Base-by-base conservation (phyloP, 192 early-diverging fungal species). In the Coemansia sp. region DNA sequence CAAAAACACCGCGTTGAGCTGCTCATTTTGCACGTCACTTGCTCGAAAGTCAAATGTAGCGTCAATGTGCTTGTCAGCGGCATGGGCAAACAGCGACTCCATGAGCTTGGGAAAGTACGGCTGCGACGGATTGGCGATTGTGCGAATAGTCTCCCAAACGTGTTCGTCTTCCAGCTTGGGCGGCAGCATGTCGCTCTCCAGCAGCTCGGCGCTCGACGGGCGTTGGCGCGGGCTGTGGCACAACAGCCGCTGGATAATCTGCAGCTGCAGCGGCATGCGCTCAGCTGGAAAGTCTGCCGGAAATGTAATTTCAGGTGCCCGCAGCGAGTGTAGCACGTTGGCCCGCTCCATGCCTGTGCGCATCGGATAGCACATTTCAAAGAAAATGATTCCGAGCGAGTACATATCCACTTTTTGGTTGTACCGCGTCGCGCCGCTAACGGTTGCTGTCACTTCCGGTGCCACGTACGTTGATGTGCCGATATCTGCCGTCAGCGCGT, bases 391-490 rank as follows among this genome's bases (percentile, higher is more conserved):
- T 3, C 97, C 97, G 10, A 97, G 74, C 5, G 93, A 94, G 72
- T 97, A 99, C 9, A 99, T 94, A 66, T 99, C 97, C 3, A 86
- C 88, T 58, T 91, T 92, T 73, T 90, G 83, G 62, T 87, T 87
- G 59, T 92, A 92, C 9, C 57, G 69, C n/a, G 64, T 34, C 11
- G 57, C 69, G 15, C 74, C 81, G 50, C 50, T 96, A 15, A 15
- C 46, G 19, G 46, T 36, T 5, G 37, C 19, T 22, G 69, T 58
- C 53, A 70, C 66, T 62, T 82, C 86, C 0, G 87, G 90, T 10
- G 94, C 93, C 28, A 91, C 92, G 69, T 98, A 98, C 17, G 96
- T 89, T 0, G 90, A 88, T 0, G 96, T 98, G 4, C 96, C 96
- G 12, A 98, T 88, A 26, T 95, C 93, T 4, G 85, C 86, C 0